Evolutionary conservation across 129 eudicot species (phyloP).

Genomic region (Centella asiatica): DNA sequence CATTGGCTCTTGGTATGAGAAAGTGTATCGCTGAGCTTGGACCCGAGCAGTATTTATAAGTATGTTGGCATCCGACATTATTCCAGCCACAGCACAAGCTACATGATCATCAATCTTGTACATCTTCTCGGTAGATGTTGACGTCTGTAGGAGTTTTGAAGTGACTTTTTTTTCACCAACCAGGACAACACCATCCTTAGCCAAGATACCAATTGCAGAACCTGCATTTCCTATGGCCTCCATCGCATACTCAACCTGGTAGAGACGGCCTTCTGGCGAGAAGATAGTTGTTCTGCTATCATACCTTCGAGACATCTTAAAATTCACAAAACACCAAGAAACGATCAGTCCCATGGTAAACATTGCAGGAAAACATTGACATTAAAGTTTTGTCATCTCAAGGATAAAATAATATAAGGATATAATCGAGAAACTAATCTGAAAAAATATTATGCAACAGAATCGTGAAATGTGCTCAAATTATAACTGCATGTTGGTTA

Average conservation of each 20-base stretch:
- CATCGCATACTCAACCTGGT: constrained; percentile 93
- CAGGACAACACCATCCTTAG: constrained; percentile 71
- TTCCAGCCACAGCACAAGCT: constrained; percentile 91
- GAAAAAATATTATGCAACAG: too few species aligned
- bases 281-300: constrained; percentile 65
- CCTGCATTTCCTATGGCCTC: constrained; percentile 97
- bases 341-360: too few species aligned
- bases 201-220: constrained; percentile 72
- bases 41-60: constrained; percentile 82
- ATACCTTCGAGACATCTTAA: constrained; percentile 11
- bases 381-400: too few species aligned
- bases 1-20: constrained; percentile 82
- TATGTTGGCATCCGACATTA: constrained; percentile 91
- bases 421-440: too few species aligned
- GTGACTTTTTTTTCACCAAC: constrained; percentile 88
- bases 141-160: constrained; percentile 86
- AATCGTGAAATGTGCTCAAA: too few species aligned
- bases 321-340: too few species aligned
- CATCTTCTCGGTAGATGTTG: constrained; percentile 77
- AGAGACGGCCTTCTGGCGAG: constrained; percentile 91
- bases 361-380: too few species aligned
- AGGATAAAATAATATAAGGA: too few species aligned
- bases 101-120: constrained; percentile 89
- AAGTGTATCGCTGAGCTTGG: constrained; percentile 79
- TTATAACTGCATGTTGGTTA: too few species aligned